Conservation (phyloP, 2,329 filamentous ascomycete species). For the Eutypella sp. region DNA sequence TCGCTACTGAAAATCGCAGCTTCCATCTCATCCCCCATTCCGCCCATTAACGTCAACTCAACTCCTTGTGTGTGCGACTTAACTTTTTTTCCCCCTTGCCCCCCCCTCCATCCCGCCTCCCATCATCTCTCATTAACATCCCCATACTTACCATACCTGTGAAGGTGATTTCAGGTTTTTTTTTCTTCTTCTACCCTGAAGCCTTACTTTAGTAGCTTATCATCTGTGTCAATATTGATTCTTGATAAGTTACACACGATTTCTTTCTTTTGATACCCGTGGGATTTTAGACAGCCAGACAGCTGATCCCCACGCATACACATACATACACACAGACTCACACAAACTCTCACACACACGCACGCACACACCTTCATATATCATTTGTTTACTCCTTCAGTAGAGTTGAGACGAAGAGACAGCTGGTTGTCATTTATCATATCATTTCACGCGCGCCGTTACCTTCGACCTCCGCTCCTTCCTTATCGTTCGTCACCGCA, state of each 20-base stretch:
- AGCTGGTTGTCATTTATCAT: not conserved
- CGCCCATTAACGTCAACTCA: too few species aligned
- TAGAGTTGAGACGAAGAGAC: too few species aligned
- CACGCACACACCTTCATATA: not conserved
- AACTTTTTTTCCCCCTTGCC: too few species aligned
- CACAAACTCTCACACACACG: too few species aligned
- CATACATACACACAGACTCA: too few species aligned
- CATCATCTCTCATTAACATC: not conserved
- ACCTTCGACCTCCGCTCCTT: not conserved
- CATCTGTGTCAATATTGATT: conserved; percentile 4
- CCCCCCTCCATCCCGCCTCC: not conserved
- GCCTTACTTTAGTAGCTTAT: too few species aligned
- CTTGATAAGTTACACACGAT: conserved; percentile 8
- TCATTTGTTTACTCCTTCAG: too few species aligned
- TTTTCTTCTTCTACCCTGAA: too few species aligned
- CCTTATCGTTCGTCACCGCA: not conserved
- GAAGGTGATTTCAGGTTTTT: too few species aligned
- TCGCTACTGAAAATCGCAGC: not conserved
- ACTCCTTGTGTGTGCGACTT: not conserved
- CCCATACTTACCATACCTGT: too few species aligned
- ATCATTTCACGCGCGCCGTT: not conserved
- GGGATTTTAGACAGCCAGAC: too few species aligned
- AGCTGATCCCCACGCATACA: too few species aligned
- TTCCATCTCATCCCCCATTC: not conserved
- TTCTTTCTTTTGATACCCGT: conserved; percentile 17